Conservation (phyloP, 2,329 filamentous ascomycete species). For the Cordyceps tenuipes region DNA sequence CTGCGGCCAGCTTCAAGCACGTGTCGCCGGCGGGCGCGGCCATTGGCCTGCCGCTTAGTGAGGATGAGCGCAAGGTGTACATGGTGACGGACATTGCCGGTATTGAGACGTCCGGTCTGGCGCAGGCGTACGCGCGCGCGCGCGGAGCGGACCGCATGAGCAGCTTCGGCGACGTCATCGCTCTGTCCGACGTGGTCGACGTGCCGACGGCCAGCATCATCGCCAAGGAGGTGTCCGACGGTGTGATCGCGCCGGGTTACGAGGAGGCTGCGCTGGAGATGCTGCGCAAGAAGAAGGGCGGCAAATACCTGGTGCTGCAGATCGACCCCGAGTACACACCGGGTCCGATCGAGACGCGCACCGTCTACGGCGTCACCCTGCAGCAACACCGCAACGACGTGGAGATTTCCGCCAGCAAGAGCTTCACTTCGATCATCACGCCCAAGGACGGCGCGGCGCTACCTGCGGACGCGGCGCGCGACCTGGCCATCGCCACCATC, state of each 20-base stretch:
- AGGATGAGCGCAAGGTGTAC: constrained; percentile 92
- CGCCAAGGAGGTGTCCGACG: constrained; percentile 94
- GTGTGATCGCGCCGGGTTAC: constrained; percentile 87
- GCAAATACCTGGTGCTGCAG: constrained; percentile 91
- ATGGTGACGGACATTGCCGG: constrained; percentile 94
- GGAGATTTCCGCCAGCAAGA: constrained; percentile 65
- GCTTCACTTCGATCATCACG: constrained; percentile 72
- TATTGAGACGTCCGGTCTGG: constrained; percentile 75
- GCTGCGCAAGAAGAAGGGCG: constrained; percentile 95
- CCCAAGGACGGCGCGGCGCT: constrained; percentile 70
- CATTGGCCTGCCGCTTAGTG: constrained; percentile 78
- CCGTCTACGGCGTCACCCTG: constrained; percentile 82
- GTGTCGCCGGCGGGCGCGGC: constrained; percentile 94
- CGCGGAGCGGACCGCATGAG: constrained; percentile 97
- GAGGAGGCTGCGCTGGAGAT: constrained; percentile 79
- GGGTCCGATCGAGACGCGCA: constrained; percentile 71
- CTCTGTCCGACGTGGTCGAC: constrained; percentile 84
- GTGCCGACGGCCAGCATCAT: constrained; percentile 94
- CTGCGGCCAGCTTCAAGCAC: constrained; percentile 97
- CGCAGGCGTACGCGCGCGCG: constrained; percentile 91
- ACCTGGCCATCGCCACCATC: constrained; percentile 91
- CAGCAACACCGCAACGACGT: constrained; percentile 91
- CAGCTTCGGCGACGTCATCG: constrained; percentile 95
- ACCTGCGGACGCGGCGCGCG: constrained; percentile 73
- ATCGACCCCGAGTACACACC: constrained; percentile 86